Evolutionary conservation across 352 stramenopile species (phyloP).

Genomic region (Albugo laibachii): DNA sequence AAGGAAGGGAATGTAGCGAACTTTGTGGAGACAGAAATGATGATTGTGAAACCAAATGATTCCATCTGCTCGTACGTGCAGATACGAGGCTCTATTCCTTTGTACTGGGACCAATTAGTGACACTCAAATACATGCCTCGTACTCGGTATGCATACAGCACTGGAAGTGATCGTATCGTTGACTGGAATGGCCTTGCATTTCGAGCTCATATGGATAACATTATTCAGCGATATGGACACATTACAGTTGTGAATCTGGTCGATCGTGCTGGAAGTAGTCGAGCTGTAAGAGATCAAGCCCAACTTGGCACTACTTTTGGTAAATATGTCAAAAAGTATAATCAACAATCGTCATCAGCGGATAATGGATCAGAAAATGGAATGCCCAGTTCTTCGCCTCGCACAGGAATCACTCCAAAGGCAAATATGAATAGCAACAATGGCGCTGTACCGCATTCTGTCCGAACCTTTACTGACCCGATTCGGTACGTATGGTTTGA

Average conservation of each 20-base stretch:
- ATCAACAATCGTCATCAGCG: slow-evolving; percentile 20
- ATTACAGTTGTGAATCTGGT: slow-evolving; percentile 87
- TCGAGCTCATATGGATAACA: slow-evolving; percentile 40
- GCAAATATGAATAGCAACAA: background rate
- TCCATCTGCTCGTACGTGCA: slow-evolving; percentile 81
- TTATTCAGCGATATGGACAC: slow-evolving; percentile 51
- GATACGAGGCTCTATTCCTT: slow-evolving; percentile 88
- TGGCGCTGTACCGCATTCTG: slow-evolving; percentile 6
- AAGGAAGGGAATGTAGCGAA: slow-evolving; percentile 80
- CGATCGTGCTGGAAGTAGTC: slow-evolving; percentile 59
- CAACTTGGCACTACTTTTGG: slow-evolving; percentile 75
- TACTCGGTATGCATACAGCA: slow-evolving; percentile 41
- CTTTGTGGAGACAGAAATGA: slow-evolving; percentile 89
- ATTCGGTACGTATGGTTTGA: slow-evolving; percentile 91
- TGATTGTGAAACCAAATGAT: slow-evolving; percentile 45
- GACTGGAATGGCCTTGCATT: slow-evolving; percentile 59
- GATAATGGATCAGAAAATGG: slow-evolving; percentile 11
- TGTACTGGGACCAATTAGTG: slow-evolving; percentile 82
- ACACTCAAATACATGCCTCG: slow-evolving; percentile 87
- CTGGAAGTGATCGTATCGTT: slow-evolving; percentile 37
- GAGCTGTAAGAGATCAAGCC: slow-evolving; percentile 69
- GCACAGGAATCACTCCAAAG: background rate
- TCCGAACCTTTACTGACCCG: slow-evolving; percentile 27
- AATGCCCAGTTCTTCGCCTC: background rate
- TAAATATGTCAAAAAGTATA: slow-evolving; percentile 77